Conservation (phyloP, 345 rosid genomes). For the Fremontodendron californicum region DNA sequence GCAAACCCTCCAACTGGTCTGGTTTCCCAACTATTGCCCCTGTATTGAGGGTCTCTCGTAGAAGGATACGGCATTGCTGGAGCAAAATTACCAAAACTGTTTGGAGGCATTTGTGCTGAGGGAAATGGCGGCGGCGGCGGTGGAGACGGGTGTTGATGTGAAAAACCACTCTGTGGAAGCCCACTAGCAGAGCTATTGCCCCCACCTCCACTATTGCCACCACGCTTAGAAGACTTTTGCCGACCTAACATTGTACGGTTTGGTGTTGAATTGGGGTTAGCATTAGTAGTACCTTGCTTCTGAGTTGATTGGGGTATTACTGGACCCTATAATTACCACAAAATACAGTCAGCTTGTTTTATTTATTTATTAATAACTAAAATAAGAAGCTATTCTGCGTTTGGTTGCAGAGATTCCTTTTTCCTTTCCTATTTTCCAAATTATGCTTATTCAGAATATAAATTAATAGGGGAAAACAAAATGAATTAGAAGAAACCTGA, state of each 20-base stretch:
- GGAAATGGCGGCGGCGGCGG: slow-evolving; percentile 46
- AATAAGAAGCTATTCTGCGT: background rate
- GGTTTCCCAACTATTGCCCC: slow-evolving; percentile 40
- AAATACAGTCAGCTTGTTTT: background rate
- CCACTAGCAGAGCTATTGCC: slow-evolving; percentile 30
- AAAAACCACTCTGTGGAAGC: slow-evolving; percentile 25
- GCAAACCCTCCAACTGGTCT: slow-evolving; percentile 41
- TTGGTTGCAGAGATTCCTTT: slow-evolving; percentile 6
- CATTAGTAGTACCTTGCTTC: slow-evolving; percentile 30
- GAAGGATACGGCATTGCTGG: slow-evolving; percentile 31
- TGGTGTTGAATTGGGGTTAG: slow-evolving; percentile 31
- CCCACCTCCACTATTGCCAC: no score
- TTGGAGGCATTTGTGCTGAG: slow-evolving; percentile 28
- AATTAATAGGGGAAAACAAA: background rate
- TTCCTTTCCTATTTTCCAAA: background rate
- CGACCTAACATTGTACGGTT: slow-evolving; percentile 31
- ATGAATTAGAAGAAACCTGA: slow-evolving; percentile 31
- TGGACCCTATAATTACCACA: slow-evolving; percentile 27
- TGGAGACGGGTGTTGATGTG: slow-evolving; percentile 28
- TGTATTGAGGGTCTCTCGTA: slow-evolving; percentile 33
- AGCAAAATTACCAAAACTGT: slow-evolving; percentile 28
- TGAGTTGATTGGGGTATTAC: slow-evolving; percentile 27
- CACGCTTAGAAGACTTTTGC: slow-evolving; percentile 35
- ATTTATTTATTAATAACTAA: background rate
- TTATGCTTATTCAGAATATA: background rate